A percentile compares a stretch with the other conserved stretches of the same genome.
phyloP scores from a whole-genome alignment of 495 filamentous ascomycete genomes.

The Chaetomium fimeti region DNA sequence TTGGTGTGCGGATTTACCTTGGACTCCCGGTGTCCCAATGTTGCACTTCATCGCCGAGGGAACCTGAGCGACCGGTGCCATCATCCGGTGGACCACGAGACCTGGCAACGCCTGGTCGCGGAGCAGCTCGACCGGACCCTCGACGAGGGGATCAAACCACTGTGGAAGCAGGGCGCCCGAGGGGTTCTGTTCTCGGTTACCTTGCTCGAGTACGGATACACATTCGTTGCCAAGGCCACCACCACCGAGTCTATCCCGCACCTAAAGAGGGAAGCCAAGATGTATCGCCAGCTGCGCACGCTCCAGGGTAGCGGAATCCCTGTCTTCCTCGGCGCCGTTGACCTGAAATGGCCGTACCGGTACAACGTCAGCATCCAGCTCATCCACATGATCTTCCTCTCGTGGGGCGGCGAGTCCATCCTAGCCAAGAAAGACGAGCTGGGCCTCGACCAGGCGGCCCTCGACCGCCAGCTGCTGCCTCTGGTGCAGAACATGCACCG shows the following conservation, averaged over 20 bases:
- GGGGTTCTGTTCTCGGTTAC: slow-evolving; percentile 47
- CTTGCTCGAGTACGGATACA: slow-evolving; percentile 44
- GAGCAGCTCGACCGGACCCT: slow-evolving; percentile 25
- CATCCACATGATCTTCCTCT: slow-evolving; percentile 48
- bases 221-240: slow-evolving; percentile 50
- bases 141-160: slow-evolving; percentile 27
- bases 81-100: background rate
- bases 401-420: slow-evolving; percentile 33
- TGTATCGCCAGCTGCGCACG: slow-evolving; percentile 40
- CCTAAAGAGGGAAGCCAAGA: background rate
- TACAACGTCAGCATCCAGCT: slow-evolving; percentile 43
- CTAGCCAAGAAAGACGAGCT: background rate
- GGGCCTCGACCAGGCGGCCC: slow-evolving; percentile 5
- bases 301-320: slow-evolving; percentile 43
- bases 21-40: slow-evolving; percentile 38
- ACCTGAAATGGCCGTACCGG: slow-evolving; percentile 40
- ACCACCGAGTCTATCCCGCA: background rate
- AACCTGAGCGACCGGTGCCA: background rate
- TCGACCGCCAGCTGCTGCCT: slow-evolving; percentile 10
- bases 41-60: background rate
- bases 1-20: slow-evolving; percentile 38
- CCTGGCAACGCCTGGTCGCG: slow-evolving; percentile 9
- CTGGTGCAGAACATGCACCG: slow-evolving; percentile 29
- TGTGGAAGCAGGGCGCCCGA: slow-evolving; percentile 23
- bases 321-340: slow-evolving; percentile 46